Conservation (phyloP, 805 yeast species). For the Ogataea degrootiae region DNA sequence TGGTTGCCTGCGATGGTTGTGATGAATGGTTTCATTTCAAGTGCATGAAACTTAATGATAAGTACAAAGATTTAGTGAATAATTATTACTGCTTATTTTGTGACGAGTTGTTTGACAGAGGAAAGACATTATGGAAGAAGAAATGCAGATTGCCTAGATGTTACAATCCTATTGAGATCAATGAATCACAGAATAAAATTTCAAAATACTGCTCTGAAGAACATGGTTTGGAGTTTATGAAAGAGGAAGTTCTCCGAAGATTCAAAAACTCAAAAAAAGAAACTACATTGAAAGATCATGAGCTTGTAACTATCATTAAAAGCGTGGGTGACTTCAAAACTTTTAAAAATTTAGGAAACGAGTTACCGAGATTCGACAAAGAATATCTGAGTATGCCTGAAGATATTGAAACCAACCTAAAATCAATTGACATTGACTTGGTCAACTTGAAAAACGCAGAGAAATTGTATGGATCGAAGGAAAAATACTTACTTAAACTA, state of each 20-base stretch:
- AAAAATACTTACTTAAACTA: constrained; percentile 24
- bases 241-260: constrained; percentile 20
- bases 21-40: constrained; percentile 92
- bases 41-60: constrained; percentile 58
- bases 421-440: constrained; percentile 17
- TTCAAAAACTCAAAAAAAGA: constrained; percentile 10
- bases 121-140: constrained; percentile 64
- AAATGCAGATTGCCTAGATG: constrained; percentile 66
- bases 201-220: constrained; percentile 73
- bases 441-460: constrained; percentile 12
- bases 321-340: constrained; percentile 12
- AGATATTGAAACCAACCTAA: constrained; percentile 9
- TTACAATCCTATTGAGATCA: constrained; percentile 42
- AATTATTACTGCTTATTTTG: constrained; percentile 75
- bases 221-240: constrained; percentile 56
- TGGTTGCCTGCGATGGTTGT: constrained; percentile 95
- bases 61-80: constrained; percentile 51
- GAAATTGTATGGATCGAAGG: constrained; percentile 9
- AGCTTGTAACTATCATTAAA: constrained; percentile 13
- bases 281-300: constrained; percentile 6
- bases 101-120: constrained; percentile 40
- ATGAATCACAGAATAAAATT: constrained; percentile 21
- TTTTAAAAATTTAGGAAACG: constrained; percentile 30
- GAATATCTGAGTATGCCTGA: constrained; percentile 5
- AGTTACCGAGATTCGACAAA: constrained; percentile 38